phyloP scores from a whole-genome alignment of 78 protist species.

The Neovahlkampfia damariscottae region DNA sequence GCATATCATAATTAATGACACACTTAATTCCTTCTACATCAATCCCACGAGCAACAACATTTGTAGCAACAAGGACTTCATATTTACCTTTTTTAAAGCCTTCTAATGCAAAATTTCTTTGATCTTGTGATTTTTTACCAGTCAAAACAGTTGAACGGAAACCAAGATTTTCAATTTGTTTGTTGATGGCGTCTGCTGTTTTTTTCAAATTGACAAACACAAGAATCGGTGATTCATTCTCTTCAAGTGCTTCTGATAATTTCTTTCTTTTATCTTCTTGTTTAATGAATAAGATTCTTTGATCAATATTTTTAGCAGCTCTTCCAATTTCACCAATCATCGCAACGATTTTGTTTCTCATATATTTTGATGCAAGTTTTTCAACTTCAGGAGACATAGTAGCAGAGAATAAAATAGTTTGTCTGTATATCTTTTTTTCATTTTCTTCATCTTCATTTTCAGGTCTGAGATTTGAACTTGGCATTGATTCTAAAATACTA shows the following conservation, averaged over 20 bases:
- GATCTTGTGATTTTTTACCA: conserved; percentile 17
- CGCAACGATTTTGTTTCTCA: conserved; percentile 62
- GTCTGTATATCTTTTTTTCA: conserved; percentile 37
- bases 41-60: conserved; percentile 40
- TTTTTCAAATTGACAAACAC: conserved; percentile 6
- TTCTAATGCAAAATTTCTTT: conserved; percentile 6
- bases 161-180: neutral
- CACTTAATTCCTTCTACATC: conserved; percentile 36
- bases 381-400: conserved; percentile 80
- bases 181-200: neutral
- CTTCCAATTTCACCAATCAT: conserved; percentile 64
- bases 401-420: conserved; percentile 75
- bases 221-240: conserved; percentile 8
- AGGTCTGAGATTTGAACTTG: conserved; percentile 24
- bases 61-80: conserved; percentile 37
- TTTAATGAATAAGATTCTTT: conserved; percentile 41
- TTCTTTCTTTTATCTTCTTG: conserved; percentile 12
- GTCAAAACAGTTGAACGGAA: neutral
- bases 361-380: conserved; percentile 49
- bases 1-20: conserved; percentile 57
- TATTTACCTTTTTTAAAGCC: conserved; percentile 6
- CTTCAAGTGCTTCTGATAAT: neutral
- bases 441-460: conserved; percentile 44
- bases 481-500: conserved; percentile 52
- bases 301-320: conserved; percentile 62